Evolutionary conservation across 192 early-diverging fungal species (phyloP).

Genomic region (Cetraspora pellucida): DNA sequence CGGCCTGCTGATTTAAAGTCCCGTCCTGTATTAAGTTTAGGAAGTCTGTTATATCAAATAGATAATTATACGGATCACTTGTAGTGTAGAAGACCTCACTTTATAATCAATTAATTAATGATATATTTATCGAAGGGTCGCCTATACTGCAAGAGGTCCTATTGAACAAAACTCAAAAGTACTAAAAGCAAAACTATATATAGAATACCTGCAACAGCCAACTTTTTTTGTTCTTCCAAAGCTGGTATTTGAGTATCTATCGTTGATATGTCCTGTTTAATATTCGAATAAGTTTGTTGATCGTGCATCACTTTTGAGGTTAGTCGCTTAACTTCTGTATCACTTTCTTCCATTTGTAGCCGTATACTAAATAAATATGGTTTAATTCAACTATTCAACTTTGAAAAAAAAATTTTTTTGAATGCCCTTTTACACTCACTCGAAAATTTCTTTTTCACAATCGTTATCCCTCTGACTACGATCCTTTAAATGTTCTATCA

Average conservation of each 20-base stretch:
- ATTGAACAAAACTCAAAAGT: not conserved
- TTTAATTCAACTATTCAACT: not conserved
- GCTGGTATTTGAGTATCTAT: conserved; percentile 27
- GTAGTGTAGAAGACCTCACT: too few species aligned
- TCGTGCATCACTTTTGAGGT: conserved; percentile 30
- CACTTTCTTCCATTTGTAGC: not conserved
- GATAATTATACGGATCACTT: not conserved
- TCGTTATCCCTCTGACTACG: conserved; percentile 16
- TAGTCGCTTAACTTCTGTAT: conserved; percentile 15
- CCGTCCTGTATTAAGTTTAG: not conserved
- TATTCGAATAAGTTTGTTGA: conserved; percentile 25
- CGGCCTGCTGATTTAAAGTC: conserved; percentile 20
- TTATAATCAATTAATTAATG: too few species aligned
- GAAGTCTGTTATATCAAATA: not conserved
- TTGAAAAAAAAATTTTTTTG: not conserved
- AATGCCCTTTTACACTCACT: not conserved
- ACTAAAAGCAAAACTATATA: not conserved
- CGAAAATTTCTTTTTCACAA: conserved; percentile 24
- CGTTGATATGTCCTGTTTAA: conserved; percentile 26
- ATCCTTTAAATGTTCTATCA: not conserved
- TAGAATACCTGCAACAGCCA: conserved; percentile 16
- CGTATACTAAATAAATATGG: not conserved
- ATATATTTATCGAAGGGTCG: too few species aligned
- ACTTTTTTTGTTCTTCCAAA: conserved; percentile 30
- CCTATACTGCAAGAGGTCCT: too few species aligned